Conservation (phyloP, 805 yeast species). For the Phaffomyces antillensis region DNA sequence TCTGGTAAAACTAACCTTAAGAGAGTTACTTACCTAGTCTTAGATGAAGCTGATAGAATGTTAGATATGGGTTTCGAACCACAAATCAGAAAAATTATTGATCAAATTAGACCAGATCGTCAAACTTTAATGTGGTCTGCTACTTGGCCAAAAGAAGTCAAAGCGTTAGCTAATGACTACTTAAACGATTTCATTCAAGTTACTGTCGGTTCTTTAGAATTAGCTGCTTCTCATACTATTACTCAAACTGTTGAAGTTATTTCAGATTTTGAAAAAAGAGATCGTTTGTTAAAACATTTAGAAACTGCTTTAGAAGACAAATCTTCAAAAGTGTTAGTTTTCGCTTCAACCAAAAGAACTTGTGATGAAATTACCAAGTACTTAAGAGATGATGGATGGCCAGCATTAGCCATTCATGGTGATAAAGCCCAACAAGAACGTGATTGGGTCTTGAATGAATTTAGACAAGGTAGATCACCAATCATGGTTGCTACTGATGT, state of each 20-base stretch:
- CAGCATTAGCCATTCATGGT: conserved; percentile 97
- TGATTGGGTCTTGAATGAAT: conserved; percentile 96
- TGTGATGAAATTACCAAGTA: conserved; percentile 93
- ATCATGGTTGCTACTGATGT: conserved; percentile 99
- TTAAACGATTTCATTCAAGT: conserved; percentile 92
- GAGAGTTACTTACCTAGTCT: conserved; percentile 93
- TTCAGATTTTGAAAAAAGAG: conserved; percentile 90
- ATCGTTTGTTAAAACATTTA: conserved; percentile 75
- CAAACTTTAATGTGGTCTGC: conserved; percentile 99
- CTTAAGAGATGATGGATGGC: conserved; percentile 96
- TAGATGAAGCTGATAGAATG: conserved; percentile 99
- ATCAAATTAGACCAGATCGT: conserved; percentile 98
- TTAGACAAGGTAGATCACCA: conserved; percentile 87
- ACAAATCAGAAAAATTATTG: conserved; percentile 96
- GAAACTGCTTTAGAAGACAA: conserved; percentile 67
- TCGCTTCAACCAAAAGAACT: conserved; percentile 95
- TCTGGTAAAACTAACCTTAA: conserved; percentile 88
- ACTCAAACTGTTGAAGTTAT: conserved; percentile 90
- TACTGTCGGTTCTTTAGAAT: conserved; percentile 90
- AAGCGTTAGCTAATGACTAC: conserved; percentile 86
- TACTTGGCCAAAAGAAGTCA: conserved; percentile 99
- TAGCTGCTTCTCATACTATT: conserved; percentile 94
- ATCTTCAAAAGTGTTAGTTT: conserved; percentile 74
- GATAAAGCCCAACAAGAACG: conserved; percentile 97
- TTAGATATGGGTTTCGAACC: conserved; percentile 99